Percentiles rank a stretch among this genome's conserved stretches.
Conservation (phyloP, 257 asterid species). For the Rauvolfia tetraphylla region DNA sequence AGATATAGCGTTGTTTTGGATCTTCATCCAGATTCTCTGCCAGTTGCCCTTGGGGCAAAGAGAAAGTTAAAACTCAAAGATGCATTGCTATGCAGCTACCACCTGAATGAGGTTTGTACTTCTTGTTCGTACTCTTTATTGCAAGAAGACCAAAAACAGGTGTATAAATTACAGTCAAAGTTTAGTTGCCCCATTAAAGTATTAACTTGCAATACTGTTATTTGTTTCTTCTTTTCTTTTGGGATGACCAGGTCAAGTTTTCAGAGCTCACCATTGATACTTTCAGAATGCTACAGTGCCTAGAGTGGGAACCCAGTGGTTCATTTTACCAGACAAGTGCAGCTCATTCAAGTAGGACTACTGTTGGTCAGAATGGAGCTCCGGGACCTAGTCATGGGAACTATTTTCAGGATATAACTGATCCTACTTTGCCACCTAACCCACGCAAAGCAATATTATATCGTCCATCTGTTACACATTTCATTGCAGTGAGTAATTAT, state of each 20-base stretch:
- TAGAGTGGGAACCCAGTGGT: conserved; percentile 99
- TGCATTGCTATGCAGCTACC: conserved; percentile 90
- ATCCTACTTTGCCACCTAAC: conserved; percentile 88
- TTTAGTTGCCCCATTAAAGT: background rate
- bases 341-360: conserved; percentile 50
- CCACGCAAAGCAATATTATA: conserved; percentile 87
- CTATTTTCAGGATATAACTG: conserved; percentile 69
- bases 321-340: conserved; percentile 68
- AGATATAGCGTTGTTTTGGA: conserved; percentile 89
- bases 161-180: background rate
- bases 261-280: conserved; percentile 87
- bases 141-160: background rate
- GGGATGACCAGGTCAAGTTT: conserved; percentile 68
- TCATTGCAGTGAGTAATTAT: conserved; percentile 72
- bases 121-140: conserved; percentile 12
- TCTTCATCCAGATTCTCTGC: conserved; percentile 70
- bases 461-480: conserved; percentile 85
- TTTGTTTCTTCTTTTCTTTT: background rate
- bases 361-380: conserved; percentile 70
- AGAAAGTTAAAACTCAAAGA: conserved; percentile 76
- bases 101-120: conserved; percentile 74
- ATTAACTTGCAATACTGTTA: background rate
- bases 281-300: conserved; percentile 84
- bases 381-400: conserved; percentile 67
- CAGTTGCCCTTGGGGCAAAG: conserved; percentile 50